These are phyloP conservation scores for Hypericum perforatum DNA, from an alignment of 345 rosid genomes.

Conservation along the genomic window DNA sequence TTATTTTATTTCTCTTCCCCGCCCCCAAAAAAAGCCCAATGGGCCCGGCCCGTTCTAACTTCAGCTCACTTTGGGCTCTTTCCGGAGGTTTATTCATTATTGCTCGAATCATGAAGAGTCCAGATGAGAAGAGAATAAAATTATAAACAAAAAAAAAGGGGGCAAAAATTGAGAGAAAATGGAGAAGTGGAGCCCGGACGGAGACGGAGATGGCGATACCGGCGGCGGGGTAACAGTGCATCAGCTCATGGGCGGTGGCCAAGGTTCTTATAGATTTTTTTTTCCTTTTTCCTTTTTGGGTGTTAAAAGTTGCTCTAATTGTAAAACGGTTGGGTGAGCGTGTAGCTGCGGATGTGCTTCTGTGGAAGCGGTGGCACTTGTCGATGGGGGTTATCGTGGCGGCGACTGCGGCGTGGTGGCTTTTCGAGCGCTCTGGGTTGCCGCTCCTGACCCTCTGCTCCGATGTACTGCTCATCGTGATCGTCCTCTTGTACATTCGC, in stretches of 20 bases:
- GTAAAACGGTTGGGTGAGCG: neutral
- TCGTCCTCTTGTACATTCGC: conserved; percentile 39
- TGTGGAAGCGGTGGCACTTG: conserved; percentile 58
- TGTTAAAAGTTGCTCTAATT: neutral
- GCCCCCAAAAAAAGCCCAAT: no score
- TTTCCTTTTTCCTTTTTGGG: neutral
- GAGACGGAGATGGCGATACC: no score
- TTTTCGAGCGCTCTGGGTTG: conserved; percentile 66
- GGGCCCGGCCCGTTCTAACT: no score
- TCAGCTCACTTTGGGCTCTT: no score
- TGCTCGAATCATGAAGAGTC: no score
- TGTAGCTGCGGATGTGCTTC: conserved; percentile 64
- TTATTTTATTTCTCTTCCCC: no score
- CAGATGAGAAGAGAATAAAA: no score
- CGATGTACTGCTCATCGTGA: conserved; percentile 57
- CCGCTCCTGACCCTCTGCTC: conserved; percentile 75
- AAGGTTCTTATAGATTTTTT: conserved; percentile 16
- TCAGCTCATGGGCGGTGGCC: conserved; percentile 38
- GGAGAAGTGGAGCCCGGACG: no score
- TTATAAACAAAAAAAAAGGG: no score
- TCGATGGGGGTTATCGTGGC: conserved; percentile 57
- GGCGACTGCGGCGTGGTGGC: conserved; percentile 82
- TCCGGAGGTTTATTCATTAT: no score
- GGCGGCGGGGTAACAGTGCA: conserved; percentile 2
- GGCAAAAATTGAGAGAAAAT: no score